Conservation (phyloP, 768 basidiomycete genomes). For the Boletus rubroflammeus region DNA sequence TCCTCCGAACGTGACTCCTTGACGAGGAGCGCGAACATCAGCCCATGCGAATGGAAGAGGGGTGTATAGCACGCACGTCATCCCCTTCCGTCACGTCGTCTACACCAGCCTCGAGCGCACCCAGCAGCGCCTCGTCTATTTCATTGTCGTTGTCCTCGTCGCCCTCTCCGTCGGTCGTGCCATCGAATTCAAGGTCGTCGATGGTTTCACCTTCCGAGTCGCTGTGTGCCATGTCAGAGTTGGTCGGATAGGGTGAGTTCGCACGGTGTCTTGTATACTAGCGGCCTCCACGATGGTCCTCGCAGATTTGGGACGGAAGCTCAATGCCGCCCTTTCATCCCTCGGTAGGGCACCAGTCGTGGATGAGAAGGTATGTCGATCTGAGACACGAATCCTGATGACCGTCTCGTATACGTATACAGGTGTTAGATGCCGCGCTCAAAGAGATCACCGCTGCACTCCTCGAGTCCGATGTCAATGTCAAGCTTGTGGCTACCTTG, state of each 20-base stretch:
- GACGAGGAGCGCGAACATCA: slow-evolving; percentile 6
- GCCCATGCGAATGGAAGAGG: not conserved
- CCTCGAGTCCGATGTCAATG: slow-evolving; percentile 96
- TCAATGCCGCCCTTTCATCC: slow-evolving; percentile 90
- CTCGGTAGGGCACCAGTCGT: slow-evolving; percentile 82
- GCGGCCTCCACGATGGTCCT: slow-evolving; percentile 71
- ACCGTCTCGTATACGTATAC: slow-evolving; percentile 8
- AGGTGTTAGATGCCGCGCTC: slow-evolving; percentile 92
- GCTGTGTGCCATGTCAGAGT: slow-evolving; percentile 43
- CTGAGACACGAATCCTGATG: not conserved
- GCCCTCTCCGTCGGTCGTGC: slow-evolving; percentile 39
- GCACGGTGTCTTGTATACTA: slow-evolving; percentile 20
- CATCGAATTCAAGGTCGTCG: slow-evolving; percentile 58
- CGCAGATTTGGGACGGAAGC: slow-evolving; percentile 88
- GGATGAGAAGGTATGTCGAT: slow-evolving; percentile 75
- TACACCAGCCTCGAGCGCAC: slow-evolving; percentile 49
- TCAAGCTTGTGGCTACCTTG: slow-evolving; percentile 86
- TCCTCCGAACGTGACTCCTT: slow-evolving; percentile 62
- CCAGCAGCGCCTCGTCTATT: slow-evolving; percentile 59
- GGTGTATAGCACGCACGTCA: slow-evolving; percentile 48
- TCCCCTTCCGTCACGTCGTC: slow-evolving; percentile 70
- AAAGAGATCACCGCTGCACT: slow-evolving; percentile 95
- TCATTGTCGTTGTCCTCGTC: slow-evolving; percentile 48
- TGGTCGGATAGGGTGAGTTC: slow-evolving; percentile 19
- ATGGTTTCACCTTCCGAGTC: slow-evolving; percentile 64